Evolutionary conservation across 352 stramenopile species (phyloP).

Genomic region (Aphanomyces euteiches): DNA sequence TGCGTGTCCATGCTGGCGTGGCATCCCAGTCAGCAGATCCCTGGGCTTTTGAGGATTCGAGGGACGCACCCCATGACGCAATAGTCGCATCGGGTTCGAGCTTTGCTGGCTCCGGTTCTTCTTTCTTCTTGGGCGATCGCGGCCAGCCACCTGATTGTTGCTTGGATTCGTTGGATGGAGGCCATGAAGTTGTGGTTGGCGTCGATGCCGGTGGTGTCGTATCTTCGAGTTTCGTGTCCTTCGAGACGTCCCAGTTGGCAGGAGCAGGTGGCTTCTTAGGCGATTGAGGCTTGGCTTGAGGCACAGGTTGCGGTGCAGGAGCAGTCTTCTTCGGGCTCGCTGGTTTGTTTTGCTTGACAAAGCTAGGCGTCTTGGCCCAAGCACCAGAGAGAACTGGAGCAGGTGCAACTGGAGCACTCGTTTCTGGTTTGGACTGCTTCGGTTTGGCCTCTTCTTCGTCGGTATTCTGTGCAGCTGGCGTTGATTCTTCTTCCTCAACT

Average conservation of each 20-base stretch:
- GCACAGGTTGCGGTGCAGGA: neutral
- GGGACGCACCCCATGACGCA: slow-evolving; percentile 28
- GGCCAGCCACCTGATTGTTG: slow-evolving; percentile 32
- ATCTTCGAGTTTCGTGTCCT: slow-evolving; percentile 22
- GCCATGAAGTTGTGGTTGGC: slow-evolving; percentile 18
- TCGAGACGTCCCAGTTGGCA: slow-evolving; percentile 24
- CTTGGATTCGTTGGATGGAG: slow-evolving; percentile 31
- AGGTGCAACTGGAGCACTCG: slow-evolving; percentile 42
- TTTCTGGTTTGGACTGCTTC: slow-evolving; percentile 23
- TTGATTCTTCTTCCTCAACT: slow-evolving; percentile 43
- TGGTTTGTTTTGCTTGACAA: slow-evolving; percentile 38
- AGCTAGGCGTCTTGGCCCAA: slow-evolving; percentile 71
- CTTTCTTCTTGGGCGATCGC: slow-evolving; percentile 41
- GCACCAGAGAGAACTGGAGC: slow-evolving; percentile 58
- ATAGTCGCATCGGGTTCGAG: slow-evolving; percentile 27
- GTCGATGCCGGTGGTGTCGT: slow-evolving; percentile 13
- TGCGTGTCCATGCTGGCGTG: slow-evolving; percentile 10
- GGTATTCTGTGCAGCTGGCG: neutral
- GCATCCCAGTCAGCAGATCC: neutral
- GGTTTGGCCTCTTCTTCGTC: slow-evolving; percentile 1
- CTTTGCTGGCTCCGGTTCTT: slow-evolving; percentile 39
- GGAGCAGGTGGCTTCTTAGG: slow-evolving; percentile 22
- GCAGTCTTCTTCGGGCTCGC: slow-evolving; percentile 49
- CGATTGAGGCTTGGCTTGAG: slow-evolving; percentile 11
- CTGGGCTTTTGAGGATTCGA: slow-evolving; percentile 19